These are phyloP conservation scores for Claviceps sp. DNA, from an alignment of 2,329 filamentous ascomycete genomes.

Conservation along the genomic window DNA sequence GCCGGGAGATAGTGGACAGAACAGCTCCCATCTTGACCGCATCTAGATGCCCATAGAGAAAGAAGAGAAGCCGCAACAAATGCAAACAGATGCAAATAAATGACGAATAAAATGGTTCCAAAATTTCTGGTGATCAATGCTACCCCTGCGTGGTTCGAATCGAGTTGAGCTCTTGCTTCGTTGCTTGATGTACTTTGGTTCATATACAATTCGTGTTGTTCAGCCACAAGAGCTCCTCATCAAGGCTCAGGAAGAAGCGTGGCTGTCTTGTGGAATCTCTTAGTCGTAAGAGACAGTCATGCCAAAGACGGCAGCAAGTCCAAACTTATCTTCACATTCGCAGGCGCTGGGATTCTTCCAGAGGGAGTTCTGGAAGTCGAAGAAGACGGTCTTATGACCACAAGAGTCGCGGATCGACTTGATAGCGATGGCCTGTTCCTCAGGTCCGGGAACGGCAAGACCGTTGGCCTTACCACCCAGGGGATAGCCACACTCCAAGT, in stretches of 20 bases:
- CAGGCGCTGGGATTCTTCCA: conserved; percentile 67
- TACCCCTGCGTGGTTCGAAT: conserved; percentile 6
- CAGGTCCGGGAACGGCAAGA: conserved; percentile 49
- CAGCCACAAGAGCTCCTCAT: not conserved
- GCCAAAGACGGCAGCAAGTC: conserved; percentile 26
- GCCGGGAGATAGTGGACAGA: not conserved
- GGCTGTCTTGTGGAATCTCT: not conserved
- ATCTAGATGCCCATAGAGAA: not conserved
- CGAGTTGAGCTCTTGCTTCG: conserved; percentile 4
- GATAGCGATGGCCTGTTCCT: conserved; percentile 61
- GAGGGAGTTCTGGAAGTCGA: conserved; percentile 64
- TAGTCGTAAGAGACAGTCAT: not conserved
- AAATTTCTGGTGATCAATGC: too few species aligned
- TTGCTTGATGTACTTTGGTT: conserved; percentile 8
- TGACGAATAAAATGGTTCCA: too few species aligned
- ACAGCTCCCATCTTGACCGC: too few species aligned
- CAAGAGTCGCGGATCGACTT: conserved; percentile 50
- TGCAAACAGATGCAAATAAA: not conserved
- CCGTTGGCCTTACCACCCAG: conserved; percentile 57
- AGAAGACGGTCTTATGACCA: conserved; percentile 62
- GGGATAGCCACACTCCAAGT: conserved; percentile 90
- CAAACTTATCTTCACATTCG: conserved; percentile 71
- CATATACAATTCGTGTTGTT: conserved; percentile 13
- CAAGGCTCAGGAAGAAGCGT: not conserved
- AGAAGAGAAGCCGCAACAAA: not conserved